Conservation (phyloP, 2,329 filamentous ascomycete genomes). For the Penicillium sp. region DNA sequence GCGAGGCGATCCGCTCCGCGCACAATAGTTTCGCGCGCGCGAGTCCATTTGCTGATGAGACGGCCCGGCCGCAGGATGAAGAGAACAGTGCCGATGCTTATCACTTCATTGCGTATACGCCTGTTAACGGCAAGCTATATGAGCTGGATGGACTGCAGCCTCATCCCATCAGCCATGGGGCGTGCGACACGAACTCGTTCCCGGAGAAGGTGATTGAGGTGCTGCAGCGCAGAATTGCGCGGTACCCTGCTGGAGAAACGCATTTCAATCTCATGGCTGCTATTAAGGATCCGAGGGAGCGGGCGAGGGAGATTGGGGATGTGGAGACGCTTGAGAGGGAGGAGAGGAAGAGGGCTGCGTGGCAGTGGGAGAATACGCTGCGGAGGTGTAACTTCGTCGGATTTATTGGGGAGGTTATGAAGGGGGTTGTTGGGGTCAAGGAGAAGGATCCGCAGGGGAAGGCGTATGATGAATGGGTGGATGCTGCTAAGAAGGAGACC, state of each 20-base stretch:
- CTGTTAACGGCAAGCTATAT: slow-evolving; percentile 77
- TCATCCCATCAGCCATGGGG: slow-evolving; percentile 84
- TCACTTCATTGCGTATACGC: slow-evolving; percentile 95
- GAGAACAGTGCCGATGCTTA: slow-evolving; percentile 77
- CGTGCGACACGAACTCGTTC: slow-evolving; percentile 71
- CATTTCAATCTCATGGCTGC: slow-evolving; percentile 95
- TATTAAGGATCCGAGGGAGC: slow-evolving; percentile 76
- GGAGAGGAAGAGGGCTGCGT: slow-evolving; percentile 79
- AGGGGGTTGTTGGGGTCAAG: slow-evolving; percentile 78
- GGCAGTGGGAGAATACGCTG: slow-evolving; percentile 94
- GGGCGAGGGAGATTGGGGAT: slow-evolving; percentile 81
- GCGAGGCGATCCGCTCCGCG: slow-evolving; percentile 70
- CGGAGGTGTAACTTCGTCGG: slow-evolving; percentile 94
- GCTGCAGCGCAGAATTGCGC: slow-evolving; percentile 75
- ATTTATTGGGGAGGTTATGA: slow-evolving; percentile 87
- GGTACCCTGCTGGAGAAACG: slow-evolving; percentile 86
- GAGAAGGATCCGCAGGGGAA: slow-evolving; percentile 57
- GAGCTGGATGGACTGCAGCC: slow-evolving; percentile 95
- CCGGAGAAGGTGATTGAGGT: slow-evolving; percentile 82
- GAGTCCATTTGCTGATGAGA: slow-evolving; percentile 92
- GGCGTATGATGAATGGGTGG: slow-evolving; percentile 78
- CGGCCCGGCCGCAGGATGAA: slow-evolving; percentile 68
- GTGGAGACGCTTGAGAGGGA: slow-evolving; percentile 74
- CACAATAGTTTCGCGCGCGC: slow-evolving; percentile 90
- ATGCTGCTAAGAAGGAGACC: slow-evolving; percentile 59